A percentile compares a stretch with the other conserved stretches of the same genome.
These are phyloP conservation scores for Calonectria hawksworthii DNA, from an alignment of 2,329 filamentous ascomycete species.

Conservation along the genomic window DNA sequence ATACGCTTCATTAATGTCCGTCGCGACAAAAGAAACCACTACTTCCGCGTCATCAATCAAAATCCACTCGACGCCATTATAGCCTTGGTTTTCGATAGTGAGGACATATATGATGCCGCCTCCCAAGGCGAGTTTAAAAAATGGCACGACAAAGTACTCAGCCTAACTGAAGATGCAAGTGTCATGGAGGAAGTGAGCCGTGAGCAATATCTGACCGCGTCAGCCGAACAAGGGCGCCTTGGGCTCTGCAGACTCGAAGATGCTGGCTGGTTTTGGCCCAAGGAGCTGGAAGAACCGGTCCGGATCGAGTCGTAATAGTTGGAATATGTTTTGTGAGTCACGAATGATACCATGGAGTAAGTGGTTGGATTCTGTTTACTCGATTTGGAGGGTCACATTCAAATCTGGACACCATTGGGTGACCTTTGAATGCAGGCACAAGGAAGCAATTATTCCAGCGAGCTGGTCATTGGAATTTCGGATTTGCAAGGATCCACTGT, in stretches of 20 bases:
- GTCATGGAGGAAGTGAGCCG: neutral
- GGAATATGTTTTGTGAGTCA: neutral
- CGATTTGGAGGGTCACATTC: too few relatives aligned
- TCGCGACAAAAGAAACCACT: neutral
- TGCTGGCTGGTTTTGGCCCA: neutral
- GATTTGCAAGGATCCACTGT: too few relatives aligned
- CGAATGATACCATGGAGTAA: too few relatives aligned
- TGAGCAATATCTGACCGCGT: neutral
- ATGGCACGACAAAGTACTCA: neutral
- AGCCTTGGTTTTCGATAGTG: neutral
- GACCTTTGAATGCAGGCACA: too few relatives aligned
- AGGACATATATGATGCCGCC: neutral
- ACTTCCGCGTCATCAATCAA: neutral
- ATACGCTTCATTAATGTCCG: neutral
- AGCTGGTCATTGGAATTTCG: too few relatives aligned
- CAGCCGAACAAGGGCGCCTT: neutral
- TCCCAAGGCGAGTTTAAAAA: too few relatives aligned
- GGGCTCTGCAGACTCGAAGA: neutral
- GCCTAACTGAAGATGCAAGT: neutral
- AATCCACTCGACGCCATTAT: neutral
- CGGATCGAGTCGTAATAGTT: neutral
- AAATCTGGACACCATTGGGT: too few relatives aligned
- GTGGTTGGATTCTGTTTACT: too few relatives aligned
- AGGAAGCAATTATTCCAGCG: too few relatives aligned
- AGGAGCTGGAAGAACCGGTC: neutral